Evolutionary conservation across 305 asterid genomes (phyloP), one percentile per base, ranked within the genome.

Genomic region (Fraxinus xanthoxyloides): DNA sequence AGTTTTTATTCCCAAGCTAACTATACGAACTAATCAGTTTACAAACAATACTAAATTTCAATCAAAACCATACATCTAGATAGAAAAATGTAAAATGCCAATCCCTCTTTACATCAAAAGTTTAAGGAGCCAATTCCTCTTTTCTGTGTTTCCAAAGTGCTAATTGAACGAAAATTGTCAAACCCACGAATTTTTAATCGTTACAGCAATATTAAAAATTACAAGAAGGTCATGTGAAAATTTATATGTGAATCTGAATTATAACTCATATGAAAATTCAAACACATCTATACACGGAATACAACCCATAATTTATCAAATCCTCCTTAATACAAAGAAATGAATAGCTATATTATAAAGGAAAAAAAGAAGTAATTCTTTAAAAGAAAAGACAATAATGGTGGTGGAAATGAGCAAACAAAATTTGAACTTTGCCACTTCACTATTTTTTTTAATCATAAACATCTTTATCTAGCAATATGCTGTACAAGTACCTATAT

Each of bases 401-500:
- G 75, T 10, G 23, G 75, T 30, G 75, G 38, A 69, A 69, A 12
- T 30, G 75, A 69, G 75, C 75, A 69, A 30, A 69, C 38, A 69
- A 69, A 30, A 30, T 12, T 30, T 30, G 32, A 69, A 30, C 21
- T 12, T 15, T 69, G 38, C 75, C 75, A 69, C 21, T 69, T 30
- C 75, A 69, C 19, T 12, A 30, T 28, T 8, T 13, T 36, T 36
- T 69, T 69, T 12, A 69, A 69, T 30, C 75, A 4, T 5, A 30
- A 9, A 13, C 21, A 13, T 31, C 19, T 12, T 69, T 69, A 69
- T 31, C 75, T 15, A 69, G 12, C 5, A 69, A 69, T 28, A 69
- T 69, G 40, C 23, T 30, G 75, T 69, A 79, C 32, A 73, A 86
- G 72, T 82, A 92, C 91, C 95, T 78, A 7, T 69, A 69, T 87